phyloP scores from a whole-genome alignment of 1,284 basidiomycete species.

The Pseudozyma hubeiensis region DNA sequence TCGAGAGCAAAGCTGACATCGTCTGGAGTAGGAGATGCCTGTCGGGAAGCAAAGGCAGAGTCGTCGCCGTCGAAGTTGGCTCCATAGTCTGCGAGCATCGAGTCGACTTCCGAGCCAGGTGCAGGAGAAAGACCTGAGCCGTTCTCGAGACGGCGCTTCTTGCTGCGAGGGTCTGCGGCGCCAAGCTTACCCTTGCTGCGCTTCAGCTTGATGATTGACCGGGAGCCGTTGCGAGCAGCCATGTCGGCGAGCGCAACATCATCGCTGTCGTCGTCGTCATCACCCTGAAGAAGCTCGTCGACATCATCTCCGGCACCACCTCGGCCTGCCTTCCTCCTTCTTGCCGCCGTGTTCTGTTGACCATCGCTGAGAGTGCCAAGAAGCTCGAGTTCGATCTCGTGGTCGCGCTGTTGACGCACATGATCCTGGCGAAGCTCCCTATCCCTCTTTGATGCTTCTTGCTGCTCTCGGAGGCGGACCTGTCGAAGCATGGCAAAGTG shows the following conservation, averaged over 20 bases:
- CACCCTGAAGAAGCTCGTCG: slow-evolving; percentile 39
- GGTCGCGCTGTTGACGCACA: slow-evolving; percentile 51
- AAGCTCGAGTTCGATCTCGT: slow-evolving; percentile 64
- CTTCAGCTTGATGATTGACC: slow-evolving; percentile 51
- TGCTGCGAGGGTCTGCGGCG: slow-evolving; percentile 24
- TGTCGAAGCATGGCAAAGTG: slow-evolving; percentile 53
- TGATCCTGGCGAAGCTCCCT: slow-evolving; percentile 36
- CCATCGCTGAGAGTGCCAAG: slow-evolving; percentile 60
- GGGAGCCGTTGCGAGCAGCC: slow-evolving; percentile 28
- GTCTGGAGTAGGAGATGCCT: slow-evolving; percentile 34
- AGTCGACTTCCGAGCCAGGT: slow-evolving; percentile 37
- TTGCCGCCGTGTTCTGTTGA: slow-evolving; percentile 19
- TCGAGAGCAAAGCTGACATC: slow-evolving; percentile 41
- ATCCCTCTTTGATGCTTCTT: slow-evolving; percentile 45
- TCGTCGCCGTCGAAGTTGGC: slow-evolving; percentile 42
- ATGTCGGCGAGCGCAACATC: slow-evolving; percentile 47
- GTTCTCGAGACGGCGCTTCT: slow-evolving; percentile 43
- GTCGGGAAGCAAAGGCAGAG: slow-evolving; percentile 35
- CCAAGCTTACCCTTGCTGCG: slow-evolving; percentile 46
- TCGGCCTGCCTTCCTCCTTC: slow-evolving; percentile 14
- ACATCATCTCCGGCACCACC: slow-evolving; percentile 35
- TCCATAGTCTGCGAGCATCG: slow-evolving; percentile 34
- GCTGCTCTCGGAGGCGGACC: slow-evolving; percentile 42
- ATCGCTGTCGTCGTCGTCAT: slow-evolving; percentile 42
- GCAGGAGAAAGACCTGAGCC: slow-evolving; percentile 35